Conservation (phyloP, 495 filamentous ascomycete species). For the Lasiosphaeriaceae sp. region DNA sequence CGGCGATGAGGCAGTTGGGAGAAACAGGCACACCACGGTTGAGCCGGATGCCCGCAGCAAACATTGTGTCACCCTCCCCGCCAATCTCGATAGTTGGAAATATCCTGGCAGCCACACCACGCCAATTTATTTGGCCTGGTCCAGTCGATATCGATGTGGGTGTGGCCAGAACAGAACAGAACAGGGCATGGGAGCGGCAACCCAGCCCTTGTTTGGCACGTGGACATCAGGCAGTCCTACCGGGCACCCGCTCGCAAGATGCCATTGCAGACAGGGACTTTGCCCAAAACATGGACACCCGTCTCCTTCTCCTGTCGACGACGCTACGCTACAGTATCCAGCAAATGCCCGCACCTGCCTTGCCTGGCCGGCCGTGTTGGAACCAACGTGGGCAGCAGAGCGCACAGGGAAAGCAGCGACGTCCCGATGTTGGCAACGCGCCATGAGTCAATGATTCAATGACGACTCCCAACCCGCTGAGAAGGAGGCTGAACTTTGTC, state of each 20-base stretch:
- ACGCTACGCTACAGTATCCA: not conserved
- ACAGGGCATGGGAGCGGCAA: slow-evolving; percentile 10
- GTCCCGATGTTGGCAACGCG: not conserved
- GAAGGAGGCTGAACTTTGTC: not conserved
- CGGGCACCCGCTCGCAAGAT: slow-evolving; percentile 13
- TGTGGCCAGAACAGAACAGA: slow-evolving; percentile 5
- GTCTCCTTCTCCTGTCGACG: not conserved
- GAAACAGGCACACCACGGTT: not conserved
- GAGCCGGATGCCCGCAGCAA: slow-evolving; percentile 10
- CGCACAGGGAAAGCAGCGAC: not conserved
- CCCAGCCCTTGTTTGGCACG: slow-evolving; percentile 11
- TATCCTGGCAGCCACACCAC: not conserved
- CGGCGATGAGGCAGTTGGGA: not conserved
- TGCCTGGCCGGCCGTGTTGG: not conserved
- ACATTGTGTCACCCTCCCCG: not conserved
- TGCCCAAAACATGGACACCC: not conserved
- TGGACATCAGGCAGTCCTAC: slow-evolving; percentile 19
- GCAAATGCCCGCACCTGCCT: not conserved
- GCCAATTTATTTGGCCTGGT: not conserved
- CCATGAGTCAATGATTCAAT: not conserved
- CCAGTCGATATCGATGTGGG: too few relatives aligned
- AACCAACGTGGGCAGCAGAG: not conserved
- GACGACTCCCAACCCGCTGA: not conserved
- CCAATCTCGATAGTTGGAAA: slow-evolving; percentile 5
- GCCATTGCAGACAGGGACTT: slow-evolving; percentile 12